Percentiles rank a stretch among this genome's conserved stretches.
phyloP scores from a whole-genome alignment of 2,329 filamentous ascomycete species.

The Pyricularia sp. region DNA sequence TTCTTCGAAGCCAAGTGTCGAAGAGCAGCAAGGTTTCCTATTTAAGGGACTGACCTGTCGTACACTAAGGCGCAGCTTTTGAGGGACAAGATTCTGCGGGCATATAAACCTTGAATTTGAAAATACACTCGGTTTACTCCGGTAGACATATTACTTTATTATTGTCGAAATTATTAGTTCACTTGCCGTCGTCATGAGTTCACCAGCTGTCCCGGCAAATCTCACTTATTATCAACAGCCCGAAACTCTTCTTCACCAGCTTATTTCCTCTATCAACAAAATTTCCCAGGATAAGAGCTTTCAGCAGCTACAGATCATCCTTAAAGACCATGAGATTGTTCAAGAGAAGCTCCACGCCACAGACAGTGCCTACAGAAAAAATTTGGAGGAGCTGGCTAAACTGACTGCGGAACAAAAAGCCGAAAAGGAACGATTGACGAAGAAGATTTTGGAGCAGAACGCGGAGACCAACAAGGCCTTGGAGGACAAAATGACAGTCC shows the following conservation, averaged over 20 bases:
- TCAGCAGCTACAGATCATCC: neutral
- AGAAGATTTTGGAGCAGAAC: neutral
- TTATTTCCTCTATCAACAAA: neutral
- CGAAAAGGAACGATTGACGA: neutral
- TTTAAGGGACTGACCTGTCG: neutral
- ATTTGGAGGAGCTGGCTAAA: neutral
- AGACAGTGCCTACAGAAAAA: neutral
- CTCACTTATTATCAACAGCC: neutral
- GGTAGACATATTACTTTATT: neutral
- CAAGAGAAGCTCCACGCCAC: neutral
- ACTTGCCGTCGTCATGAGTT: neutral
- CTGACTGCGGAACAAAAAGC: neutral
- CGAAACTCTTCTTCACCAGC: neutral
- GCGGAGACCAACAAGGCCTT: neutral
- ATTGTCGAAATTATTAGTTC: neutral
- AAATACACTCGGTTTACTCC: neutral
- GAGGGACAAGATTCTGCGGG: neutral
- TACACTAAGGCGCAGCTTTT: neutral
- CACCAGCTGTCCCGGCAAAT: neutral
- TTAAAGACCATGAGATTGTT: neutral
- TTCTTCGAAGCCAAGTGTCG: neutral
- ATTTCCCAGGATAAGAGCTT: neutral
- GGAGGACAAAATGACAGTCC: neutral
- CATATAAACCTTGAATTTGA: neutral
- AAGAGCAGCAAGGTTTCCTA: neutral